Conservation (phyloP, 2,329 filamentous ascomycete genomes). For the Trichoderma simmonsii region DNA sequence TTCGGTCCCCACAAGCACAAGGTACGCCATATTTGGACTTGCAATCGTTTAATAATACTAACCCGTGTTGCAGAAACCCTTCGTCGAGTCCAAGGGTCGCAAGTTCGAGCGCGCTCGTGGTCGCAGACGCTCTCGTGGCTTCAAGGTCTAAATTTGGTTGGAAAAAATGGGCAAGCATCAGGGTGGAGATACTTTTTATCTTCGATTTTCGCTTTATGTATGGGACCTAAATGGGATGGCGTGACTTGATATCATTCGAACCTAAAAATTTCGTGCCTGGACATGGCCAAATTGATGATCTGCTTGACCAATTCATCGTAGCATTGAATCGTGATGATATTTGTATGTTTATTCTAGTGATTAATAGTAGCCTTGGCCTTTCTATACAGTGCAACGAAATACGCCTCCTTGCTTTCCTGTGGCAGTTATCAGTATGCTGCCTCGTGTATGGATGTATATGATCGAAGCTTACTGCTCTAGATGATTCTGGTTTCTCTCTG, state of each 20-base stretch:
- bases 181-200: conserved; percentile 28
- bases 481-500: conserved; percentile 88
- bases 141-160: conserved; percentile 86
- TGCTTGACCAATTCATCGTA: conserved; percentile 13
- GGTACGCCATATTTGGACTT: conserved; percentile 48
- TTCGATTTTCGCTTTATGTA: conserved; percentile 32
- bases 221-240: conserved; percentile 44
- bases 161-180: conserved; percentile 23
- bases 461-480: conserved; percentile 65
- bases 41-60: background rate
- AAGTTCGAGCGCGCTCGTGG: conserved; percentile 99
- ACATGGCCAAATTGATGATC: conserved; percentile 16
- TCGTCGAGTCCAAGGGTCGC: conserved; percentile 96
- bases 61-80: conserved; percentile 69
- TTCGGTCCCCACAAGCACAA: conserved; percentile 98
- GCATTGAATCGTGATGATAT: conserved; percentile 22
- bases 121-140: conserved; percentile 95
- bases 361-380: conserved; percentile 39
- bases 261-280: conserved; percentile 28
- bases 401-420: conserved; percentile 65
- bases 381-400: conserved; percentile 75
- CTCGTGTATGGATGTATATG: background rate
- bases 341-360: background rate
- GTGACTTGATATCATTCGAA: conserved; percentile 45
- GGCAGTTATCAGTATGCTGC: background rate